These are phyloP conservation scores for Prinsepia uniflora DNA, from an alignment of 306 rosid genomes.

Conservation along the genomic window DNA sequence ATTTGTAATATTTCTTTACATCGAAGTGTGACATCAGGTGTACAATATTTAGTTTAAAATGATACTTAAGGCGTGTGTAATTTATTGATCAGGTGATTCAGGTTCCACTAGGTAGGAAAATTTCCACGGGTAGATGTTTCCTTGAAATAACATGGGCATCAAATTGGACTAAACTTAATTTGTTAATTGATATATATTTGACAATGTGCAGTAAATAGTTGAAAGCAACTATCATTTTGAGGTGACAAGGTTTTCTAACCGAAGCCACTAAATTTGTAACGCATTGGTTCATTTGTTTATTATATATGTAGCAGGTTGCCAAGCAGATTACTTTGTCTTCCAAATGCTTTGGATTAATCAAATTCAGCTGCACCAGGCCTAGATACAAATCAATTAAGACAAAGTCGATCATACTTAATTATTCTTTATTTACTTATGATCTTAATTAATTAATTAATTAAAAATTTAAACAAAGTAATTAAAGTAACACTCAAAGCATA, in stretches of 20 bases:
- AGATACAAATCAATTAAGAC: too few species aligned
- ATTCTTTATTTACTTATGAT: too few species aligned
- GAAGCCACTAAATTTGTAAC: background rate
- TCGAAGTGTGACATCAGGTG: background rate
- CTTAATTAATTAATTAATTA: too few species aligned
- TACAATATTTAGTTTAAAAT: background rate
- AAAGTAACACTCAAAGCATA: too few species aligned
- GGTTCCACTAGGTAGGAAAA: background rate
- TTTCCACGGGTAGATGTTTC: background rate
- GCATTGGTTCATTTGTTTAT: background rate
- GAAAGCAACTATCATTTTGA: background rate
- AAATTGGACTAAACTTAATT: background rate
- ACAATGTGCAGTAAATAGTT: background rate
- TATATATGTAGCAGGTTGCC: background rate
- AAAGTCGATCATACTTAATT: too few species aligned
- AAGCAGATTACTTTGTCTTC: background rate
- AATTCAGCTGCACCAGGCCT: slow-evolving; percentile 14
- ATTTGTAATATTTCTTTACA: too few species aligned
- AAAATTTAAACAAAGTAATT: too few species aligned
- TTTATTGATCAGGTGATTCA: background rate
- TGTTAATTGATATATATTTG: background rate
- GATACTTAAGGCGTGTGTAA: background rate
- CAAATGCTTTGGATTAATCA: slow-evolving; percentile 5
- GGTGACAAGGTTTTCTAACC: slow-evolving; percentile 3
- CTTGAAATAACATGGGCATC: background rate